Percentiles rank a stretch among this genome's conserved stretches.
Evolutionary conservation across 2,329 filamentous ascomycete genomes (phyloP).

Genomic region (Arthrobotrys entomopaga): DNA sequence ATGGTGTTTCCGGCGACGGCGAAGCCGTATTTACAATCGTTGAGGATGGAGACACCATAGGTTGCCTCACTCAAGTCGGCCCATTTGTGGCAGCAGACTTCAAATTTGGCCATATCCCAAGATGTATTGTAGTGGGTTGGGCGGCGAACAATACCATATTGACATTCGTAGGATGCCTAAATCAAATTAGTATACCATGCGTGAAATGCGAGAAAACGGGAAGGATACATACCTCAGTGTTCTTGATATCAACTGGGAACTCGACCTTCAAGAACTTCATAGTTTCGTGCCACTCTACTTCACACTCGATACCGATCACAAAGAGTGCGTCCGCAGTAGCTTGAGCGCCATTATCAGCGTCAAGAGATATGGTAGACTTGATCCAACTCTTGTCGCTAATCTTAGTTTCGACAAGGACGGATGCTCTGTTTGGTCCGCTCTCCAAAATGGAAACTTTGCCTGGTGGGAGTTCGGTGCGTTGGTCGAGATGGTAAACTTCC

Average conservation of each 20-base stretch:
- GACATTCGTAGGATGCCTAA: conserved; percentile 78
- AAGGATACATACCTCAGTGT: conserved; percentile 82
- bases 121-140: conserved; percentile 98
- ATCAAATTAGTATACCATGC: neutral
- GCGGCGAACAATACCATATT: conserved; percentile 86
- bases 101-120: conserved; percentile 98
- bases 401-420: conserved; percentile 82
- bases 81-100: conserved; percentile 95
- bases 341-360: conserved; percentile 64
- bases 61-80: conserved; percentile 87
- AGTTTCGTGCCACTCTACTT: conserved; percentile 96
- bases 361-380: conserved; percentile 83
- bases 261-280: conserved; percentile 99
- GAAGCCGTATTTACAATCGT: conserved; percentile 96
- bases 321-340: conserved; percentile 73
- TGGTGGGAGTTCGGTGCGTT: conserved; percentile 78
- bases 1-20: conserved; percentile 88
- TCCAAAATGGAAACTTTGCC: conserved; percentile 77
- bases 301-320: conserved; percentile 79
- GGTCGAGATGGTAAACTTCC: conserved; percentile 93
- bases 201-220: too few relatives aligned
- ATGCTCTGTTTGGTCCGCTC: conserved; percentile 77
- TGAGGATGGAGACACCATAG: conserved; percentile 91
- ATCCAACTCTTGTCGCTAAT: conserved; percentile 89
- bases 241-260: conserved; percentile 90